phyloP scores from a whole-genome alignment of 208 protist genomes.

The Wallacemonas sp. region DNA sequence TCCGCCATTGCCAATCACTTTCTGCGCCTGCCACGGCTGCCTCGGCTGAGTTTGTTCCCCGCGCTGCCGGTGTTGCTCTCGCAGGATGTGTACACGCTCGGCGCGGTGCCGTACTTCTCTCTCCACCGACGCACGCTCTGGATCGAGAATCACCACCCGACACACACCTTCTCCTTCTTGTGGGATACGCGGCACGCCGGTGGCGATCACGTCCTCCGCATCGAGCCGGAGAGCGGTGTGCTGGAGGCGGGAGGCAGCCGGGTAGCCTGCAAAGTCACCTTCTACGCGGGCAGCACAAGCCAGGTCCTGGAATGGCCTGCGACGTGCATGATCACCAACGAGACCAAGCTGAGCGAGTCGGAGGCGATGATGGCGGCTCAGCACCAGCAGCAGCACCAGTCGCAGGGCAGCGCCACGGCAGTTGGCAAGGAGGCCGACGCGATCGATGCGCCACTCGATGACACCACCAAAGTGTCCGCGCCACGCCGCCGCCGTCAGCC shows the following conservation, averaged over 20 bases:
- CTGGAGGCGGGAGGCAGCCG: conserved; percentile 45
- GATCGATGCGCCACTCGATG: conserved; percentile 19
- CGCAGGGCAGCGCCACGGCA: background rate
- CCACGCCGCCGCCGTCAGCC: conserved; percentile 25
- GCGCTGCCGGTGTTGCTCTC: conserved; percentile 62
- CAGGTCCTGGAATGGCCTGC: conserved; percentile 73
- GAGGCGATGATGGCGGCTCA: conserved; percentile 13
- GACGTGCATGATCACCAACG: conserved; percentile 56
- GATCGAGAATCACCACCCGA: conserved; percentile 59
- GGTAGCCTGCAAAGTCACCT: conserved; percentile 44
- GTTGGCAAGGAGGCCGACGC: background rate
- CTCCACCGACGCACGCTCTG: conserved; percentile 73
- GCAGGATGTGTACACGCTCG: conserved; percentile 68
- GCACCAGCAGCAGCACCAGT: conserved; percentile 1
- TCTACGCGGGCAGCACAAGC: conserved; percentile 80
- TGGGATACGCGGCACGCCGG: conserved; percentile 48
- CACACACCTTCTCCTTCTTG: conserved; percentile 56
- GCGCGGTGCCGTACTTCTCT: conserved; percentile 76
- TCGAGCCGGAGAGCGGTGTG: conserved; percentile 51
- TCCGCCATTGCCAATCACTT: conserved; percentile 49
- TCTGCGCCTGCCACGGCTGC: conserved; percentile 45
- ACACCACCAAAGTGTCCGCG: too few relatives aligned
- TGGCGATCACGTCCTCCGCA: conserved; percentile 53
- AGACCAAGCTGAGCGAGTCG: conserved; percentile 17
- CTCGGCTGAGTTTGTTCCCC: conserved; percentile 21